phyloP scores from a whole-genome alignment of 805 yeast genomes.

The Hemisphaericaspora nanyangensis region DNA sequence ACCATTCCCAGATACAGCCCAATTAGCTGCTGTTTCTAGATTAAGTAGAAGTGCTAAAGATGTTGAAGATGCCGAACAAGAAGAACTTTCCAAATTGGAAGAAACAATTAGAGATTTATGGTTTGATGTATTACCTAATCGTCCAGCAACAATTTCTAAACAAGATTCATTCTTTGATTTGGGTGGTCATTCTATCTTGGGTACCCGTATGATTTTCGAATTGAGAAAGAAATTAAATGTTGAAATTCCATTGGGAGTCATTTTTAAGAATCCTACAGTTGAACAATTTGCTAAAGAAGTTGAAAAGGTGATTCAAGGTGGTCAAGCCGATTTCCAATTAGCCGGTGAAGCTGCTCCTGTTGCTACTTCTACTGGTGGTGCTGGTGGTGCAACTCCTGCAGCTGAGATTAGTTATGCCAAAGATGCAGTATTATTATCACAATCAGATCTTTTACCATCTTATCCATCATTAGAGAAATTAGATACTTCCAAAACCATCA shows the following conservation, averaged over 20 bases:
- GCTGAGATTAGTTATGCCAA: constrained; percentile 50
- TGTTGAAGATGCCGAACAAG: constrained; percentile 42
- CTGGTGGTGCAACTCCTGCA: constrained; percentile 11
- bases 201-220: constrained; percentile 94
- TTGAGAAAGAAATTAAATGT: constrained; percentile 73
- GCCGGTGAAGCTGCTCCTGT: constrained; percentile 17
- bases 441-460: constrained; percentile 34
- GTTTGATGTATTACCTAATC: constrained; percentile 79
- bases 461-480: constrained; percentile 42
- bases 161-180: constrained; percentile 92
- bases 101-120: constrained; percentile 73
- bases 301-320: constrained; percentile 48
- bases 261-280: constrained; percentile 87
- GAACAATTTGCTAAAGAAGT: constrained; percentile 73
- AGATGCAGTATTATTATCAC: constrained; percentile 62
- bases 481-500: constrained; percentile 35
- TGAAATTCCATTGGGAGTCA: constrained; percentile 84
- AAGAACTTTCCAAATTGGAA: constrained; percentile 59
- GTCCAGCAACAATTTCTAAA: constrained; percentile 72
- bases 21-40: constrained; percentile 70
- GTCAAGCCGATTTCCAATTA: constrained; percentile 39
- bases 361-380: not conserved
- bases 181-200: constrained; percentile 97
- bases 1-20: constrained; percentile 91
- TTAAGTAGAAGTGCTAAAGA: constrained; percentile 29